These are phyloP conservation scores for Trypanosoma brucei DNA, from an alignment of 208 protist genomes.

Conservation along the genomic window DNA sequence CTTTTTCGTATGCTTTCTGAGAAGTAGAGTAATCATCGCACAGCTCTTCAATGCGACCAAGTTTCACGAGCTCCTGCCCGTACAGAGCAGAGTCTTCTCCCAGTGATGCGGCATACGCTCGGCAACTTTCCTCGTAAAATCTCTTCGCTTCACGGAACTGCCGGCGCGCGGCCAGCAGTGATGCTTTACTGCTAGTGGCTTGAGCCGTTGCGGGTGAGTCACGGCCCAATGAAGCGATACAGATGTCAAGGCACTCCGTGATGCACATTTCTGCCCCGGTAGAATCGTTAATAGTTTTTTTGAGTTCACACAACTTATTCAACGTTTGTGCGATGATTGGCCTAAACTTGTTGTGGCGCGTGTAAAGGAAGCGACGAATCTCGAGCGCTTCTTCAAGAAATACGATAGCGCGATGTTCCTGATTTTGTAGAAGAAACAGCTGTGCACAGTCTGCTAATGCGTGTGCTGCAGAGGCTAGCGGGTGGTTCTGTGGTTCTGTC, in stretches of 20 bases:
- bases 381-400: constrained; percentile 87
- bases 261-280: constrained; percentile 86
- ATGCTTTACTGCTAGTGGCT: constrained; percentile 80
- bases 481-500: constrained; percentile 72
- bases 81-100: constrained; percentile 74
- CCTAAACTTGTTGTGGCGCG: constrained; percentile 66
- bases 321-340: constrained; percentile 90
- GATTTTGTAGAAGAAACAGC: constrained; percentile 66
- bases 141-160: constrained; percentile 78
- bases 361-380: constrained; percentile 84
- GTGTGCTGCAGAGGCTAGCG: constrained; percentile 79
- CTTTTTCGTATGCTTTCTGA: constrained; percentile 66
- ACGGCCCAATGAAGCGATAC: constrained; percentile 71
- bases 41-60: constrained; percentile 78
- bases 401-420: constrained; percentile 65
- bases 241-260: constrained; percentile 81
- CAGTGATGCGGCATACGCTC: constrained; percentile 60
- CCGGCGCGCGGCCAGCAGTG: constrained; percentile 65
- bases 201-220: constrained; percentile 82
- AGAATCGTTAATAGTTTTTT: constrained; percentile 72
- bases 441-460: constrained; percentile 80
- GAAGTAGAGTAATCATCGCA: constrained; percentile 60
- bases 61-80: constrained; percentile 76
- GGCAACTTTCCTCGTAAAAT: constrained; percentile 78
- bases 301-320: constrained; percentile 85